Percentiles rank a stretch among this genome's conserved stretches.
phyloP scores from a whole-genome alignment of 345 rosid genomes.

The Linum usitatissimum region DNA sequence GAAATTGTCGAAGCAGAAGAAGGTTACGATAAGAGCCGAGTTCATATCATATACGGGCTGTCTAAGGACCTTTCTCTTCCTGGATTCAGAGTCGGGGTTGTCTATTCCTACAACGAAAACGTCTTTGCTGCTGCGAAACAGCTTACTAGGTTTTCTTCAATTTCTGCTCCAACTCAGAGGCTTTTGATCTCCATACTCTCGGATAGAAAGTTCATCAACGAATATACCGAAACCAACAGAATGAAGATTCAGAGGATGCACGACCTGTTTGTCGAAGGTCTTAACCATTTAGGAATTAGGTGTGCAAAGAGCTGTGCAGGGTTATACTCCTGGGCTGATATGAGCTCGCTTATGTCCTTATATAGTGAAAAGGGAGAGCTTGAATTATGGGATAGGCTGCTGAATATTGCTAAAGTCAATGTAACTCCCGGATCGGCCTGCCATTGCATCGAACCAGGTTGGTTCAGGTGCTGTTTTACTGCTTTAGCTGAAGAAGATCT shows the following conservation, averaged over 20 bases:
- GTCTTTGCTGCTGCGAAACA: conserved; percentile 59
- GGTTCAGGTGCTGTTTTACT: conserved; percentile 90
- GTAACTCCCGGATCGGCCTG: conserved; percentile 86
- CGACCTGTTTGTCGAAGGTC: conserved; percentile 46
- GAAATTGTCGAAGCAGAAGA: conserved; percentile 52
- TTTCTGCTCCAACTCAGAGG: conserved; percentile 70
- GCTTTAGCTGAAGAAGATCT: conserved; percentile 50
- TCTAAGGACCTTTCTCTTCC: conserved; percentile 85
- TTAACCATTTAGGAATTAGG: conserved; percentile 45
- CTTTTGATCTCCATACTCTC: conserved; percentile 65
- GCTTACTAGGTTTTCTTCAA: conserved; percentile 62
- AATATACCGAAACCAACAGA: conserved; percentile 44
- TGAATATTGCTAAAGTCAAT: conserved; percentile 67
- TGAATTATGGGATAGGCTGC: conserved; percentile 61
- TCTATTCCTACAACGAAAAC: conserved; percentile 57
- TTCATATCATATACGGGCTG: conserved; percentile 74
- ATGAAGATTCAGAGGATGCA: conserved; percentile 41
- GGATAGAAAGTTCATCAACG: conserved; percentile 46
- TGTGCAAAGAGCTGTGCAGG: conserved; percentile 62
- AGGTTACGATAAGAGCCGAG: conserved; percentile 53
- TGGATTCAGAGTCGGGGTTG: conserved; percentile 73
- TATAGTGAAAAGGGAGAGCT: conserved; percentile 84
- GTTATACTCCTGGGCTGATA: conserved; percentile 81
- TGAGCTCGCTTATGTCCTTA: conserved; percentile 58
- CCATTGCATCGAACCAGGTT: conserved; percentile 88